A percentile compares a stretch with the other conserved stretches of the same genome.
phyloP scores from a whole-genome alignment of 225 moss, liverwort and hornwort species.

The Thuidium tamariscinum region DNA sequence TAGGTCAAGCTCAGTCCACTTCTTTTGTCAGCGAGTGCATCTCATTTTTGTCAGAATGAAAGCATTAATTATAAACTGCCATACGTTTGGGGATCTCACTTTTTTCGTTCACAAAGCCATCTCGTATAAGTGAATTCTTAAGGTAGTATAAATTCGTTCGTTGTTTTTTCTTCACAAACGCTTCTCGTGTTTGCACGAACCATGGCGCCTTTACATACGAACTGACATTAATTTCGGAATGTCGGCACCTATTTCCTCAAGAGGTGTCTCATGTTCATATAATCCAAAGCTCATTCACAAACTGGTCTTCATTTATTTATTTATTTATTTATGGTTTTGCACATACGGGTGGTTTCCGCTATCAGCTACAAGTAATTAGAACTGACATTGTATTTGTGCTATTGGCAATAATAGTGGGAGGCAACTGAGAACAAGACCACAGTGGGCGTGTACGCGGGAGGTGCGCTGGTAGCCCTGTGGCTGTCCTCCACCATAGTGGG shows the following conservation, averaged over 20 bases:
- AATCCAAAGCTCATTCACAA: neutral
- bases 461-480: constrained; percentile 78
- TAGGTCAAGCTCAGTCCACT: neutral
- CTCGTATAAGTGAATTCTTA: neutral
- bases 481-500: constrained; percentile 84
- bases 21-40: neutral
- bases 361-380: neutral
- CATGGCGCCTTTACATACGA: neutral
- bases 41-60: neutral
- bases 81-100: neutral
- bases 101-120: neutral
- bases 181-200: neutral
- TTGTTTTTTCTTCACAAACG: neutral
- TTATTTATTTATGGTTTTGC: neutral
- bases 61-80: neutral
- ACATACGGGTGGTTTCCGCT: too few species aligned
- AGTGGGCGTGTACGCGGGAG: constrained; percentile 66
- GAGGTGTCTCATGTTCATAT: too few species aligned
- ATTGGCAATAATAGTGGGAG: constrained; percentile 43
- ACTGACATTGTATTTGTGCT: neutral
- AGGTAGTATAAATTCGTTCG: neutral
- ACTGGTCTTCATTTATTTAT: neutral
- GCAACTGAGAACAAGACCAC: constrained; percentile 71
- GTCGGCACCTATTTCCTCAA: neutral
- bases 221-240: neutral